phyloP scores from a whole-genome alignment of 1,284 basidiomycete genomes.

The Moesziomyces antarcticus region DNA sequence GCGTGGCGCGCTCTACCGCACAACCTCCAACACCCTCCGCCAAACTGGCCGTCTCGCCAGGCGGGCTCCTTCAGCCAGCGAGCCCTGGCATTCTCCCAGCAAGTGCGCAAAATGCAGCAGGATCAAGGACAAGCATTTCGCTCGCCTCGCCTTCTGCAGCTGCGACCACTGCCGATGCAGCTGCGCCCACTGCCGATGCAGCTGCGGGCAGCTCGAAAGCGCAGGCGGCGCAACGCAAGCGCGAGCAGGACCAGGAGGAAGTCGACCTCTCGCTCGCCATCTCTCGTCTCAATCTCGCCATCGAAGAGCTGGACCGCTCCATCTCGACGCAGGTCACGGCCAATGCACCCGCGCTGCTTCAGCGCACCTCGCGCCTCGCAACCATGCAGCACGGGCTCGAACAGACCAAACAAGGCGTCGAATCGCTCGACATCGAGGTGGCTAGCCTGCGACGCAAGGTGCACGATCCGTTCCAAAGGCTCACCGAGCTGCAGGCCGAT shows the following conservation, averaged over 20 bases:
- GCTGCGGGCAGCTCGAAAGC: neutral
- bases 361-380: conserved; percentile 10
- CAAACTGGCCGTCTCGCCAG: neutral
- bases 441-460: conserved; percentile 13
- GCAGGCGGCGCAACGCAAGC: conserved; percentile 4
- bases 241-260: conserved; percentile 29
- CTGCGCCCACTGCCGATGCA: neutral
- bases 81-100: neutral
- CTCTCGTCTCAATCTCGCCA: conserved; percentile 47
- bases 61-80: neutral
- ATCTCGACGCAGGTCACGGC: conserved; percentile 33
- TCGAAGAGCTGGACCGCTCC: conserved; percentile 42
- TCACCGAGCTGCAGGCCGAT: conserved; percentile 15
- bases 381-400: conserved; percentile 18
- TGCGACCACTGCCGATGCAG: neutral
- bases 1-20: too few species aligned
- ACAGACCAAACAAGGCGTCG: conserved; percentile 12
- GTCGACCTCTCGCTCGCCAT: conserved; percentile 48
- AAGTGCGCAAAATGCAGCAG: neutral
- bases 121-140: neutral
- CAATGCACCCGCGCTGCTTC: conserved; percentile 23
- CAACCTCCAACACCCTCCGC: neutral
- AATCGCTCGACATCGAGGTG: conserved; percentile 20
- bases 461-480: conserved; percentile 23
- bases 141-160: conserved; percentile 8